phyloP scores from a whole-genome alignment of 495 filamentous ascomycete species.

The Penicillium canariense region DNA sequence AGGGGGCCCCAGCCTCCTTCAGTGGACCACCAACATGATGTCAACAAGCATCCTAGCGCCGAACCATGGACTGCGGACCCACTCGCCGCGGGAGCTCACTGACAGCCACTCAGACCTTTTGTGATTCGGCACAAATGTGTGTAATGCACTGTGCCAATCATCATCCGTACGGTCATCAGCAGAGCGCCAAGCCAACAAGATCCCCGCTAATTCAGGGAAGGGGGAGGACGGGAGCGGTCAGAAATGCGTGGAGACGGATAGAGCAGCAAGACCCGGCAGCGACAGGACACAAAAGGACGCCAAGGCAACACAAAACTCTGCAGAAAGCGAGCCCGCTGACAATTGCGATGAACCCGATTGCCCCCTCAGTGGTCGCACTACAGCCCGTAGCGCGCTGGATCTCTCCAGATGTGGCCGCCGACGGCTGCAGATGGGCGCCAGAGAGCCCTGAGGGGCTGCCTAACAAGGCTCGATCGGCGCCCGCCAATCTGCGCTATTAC shows the following conservation, averaged over 20 bases:
- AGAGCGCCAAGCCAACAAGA: neutral
- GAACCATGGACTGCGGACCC: slow-evolving; percentile 4
- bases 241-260: slow-evolving; percentile 10
- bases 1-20: neutral
- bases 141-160: slow-evolving; percentile 9
- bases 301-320: slow-evolving; percentile 5
- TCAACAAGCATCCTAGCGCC: slow-evolving; percentile 9
- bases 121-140: neutral
- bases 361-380: slow-evolving; percentile 23
- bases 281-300: neutral
- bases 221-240: slow-evolving; percentile 15
- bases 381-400: slow-evolving; percentile 19
- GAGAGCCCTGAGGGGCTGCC: slow-evolving; percentile 15
- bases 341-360: slow-evolving; percentile 27
- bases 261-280: neutral
- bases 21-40: slow-evolving; percentile 19
- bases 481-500: slow-evolving; percentile 34
- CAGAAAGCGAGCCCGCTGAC: slow-evolving; percentile 22
- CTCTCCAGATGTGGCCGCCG: slow-evolving; percentile 15
- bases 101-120: slow-evolving; percentile 7
- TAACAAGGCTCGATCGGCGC: slow-evolving; percentile 21
- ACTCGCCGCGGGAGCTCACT: slow-evolving; percentile 8
- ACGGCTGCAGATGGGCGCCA: slow-evolving; percentile 19
- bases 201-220: neutral
- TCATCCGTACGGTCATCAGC: neutral